Evolutionary conservation across 2,329 filamentous ascomycete species (phyloP), one percentile per base, ranked within the genome.

Genomic region (Purpureocillium takamizusanense): DNA sequence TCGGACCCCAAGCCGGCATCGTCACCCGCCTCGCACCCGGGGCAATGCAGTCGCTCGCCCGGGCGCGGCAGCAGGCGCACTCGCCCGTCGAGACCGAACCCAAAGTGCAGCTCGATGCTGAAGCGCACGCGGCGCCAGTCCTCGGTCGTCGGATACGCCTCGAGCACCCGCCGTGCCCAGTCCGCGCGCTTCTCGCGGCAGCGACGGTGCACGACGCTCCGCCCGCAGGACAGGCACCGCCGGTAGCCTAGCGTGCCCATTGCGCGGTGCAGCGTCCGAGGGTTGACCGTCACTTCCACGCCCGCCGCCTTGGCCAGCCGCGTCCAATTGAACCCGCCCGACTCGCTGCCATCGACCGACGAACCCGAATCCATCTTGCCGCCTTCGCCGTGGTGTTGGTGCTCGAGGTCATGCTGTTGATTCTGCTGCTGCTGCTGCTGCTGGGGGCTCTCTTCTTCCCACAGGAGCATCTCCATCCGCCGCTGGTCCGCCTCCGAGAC

Each of bases 41-140:
- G 45, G 25, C 59, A 62, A 31, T 25, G 21, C 21, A 52, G 47
- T 31, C 46, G 49, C 49, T 62, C 59, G n/a, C 60, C 60, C 10
- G 54, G 39, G 21, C 56, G 43, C 10, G 60, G 60, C 7, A 61
- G 40, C 11, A 62, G 42, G 3, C 60, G 52, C 50, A 62, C 52
- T 40, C 49, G 52, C 32, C 60, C 60, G 36, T 62, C 58, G 11
- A 60, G 53, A 11, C 59, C 60, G 42, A 62, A 60, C 2, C 56
- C 60, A 45, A 62, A 62, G 41, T 62, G 60, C 35, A 62, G 47
- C 46, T 62, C 60, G 11, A 51, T 50, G 40, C 58, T 61, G 48
- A 62, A 62, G 4, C 60, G 51, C 14, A 62, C 46, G 13, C 35
- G 35, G 34, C 51, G 52, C 60, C 60, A 62, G 31, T 57, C 51